Base-by-base conservation (phyloP, 306 rosid genomes). In the Ziziphus jujuba region DNA sequence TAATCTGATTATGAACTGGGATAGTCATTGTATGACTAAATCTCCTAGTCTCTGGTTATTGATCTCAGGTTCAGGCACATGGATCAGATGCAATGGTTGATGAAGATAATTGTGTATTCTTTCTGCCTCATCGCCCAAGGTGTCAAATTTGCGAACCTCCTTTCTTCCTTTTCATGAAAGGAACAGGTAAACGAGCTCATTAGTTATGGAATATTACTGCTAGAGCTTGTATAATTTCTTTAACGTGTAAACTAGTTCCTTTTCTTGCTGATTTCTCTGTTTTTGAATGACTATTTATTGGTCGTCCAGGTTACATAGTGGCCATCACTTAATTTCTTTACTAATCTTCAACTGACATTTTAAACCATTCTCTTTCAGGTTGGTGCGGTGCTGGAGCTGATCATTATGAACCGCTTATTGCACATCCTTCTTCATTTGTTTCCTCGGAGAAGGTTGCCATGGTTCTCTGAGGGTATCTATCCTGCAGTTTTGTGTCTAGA, bases 381-480 rank as follows among this genome's bases (percentile, higher is more conserved):
- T 93, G 99, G 99, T 93, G 99, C n/a, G 96, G 97, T 9, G 97
- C 96, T 34, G 99, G 99, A 76, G 99, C 90, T 55, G 99, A 90
- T 76, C 99, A 93, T 81, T 93, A 90, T 34, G 99, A 93, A 70
- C 99, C 99, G 75, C 76, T 93, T 43, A 85, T 93, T 16, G 99
- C 99, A 35, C 91, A 82, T 50, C 88, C 97, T 70, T 79, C 78
- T 28, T 35, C 86, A 3, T 67, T 79, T 53, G 84, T 87, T 80
- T 88, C 97, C 38, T 95, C 80, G 59, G 99, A 93, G 81, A 93
- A 90, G 85, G 99, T 90, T 54, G 99, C 91, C 22, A 49, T 90
- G 76, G 91, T 93, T 72, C 97, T 93, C 59, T 93, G 82, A 88
- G 59, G 60, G 68, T 62, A 25, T 35, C 49, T 48, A 25, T 67